Evolutionary conservation across 2,329 filamentous ascomycete species (phyloP).

Genomic region (Waltergamsia citrina): DNA sequence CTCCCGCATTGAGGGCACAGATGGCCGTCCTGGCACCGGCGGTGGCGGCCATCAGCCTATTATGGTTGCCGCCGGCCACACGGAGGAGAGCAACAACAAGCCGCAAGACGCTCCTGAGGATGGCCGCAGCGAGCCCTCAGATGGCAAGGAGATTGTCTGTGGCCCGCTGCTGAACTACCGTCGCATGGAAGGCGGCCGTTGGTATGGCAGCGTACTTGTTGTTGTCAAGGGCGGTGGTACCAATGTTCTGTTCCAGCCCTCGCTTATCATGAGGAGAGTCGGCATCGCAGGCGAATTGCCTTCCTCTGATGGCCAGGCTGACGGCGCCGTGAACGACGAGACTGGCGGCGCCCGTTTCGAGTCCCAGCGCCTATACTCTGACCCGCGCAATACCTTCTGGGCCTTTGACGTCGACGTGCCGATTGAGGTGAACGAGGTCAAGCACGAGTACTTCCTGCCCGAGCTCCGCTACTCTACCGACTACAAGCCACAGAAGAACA

Average conservation of each 20-base stretch:
- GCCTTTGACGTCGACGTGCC: slow-evolving; percentile 76
- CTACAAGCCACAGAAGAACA: slow-evolving; percentile 49
- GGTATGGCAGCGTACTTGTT: slow-evolving; percentile 80
- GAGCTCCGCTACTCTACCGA: slow-evolving; percentile 51
- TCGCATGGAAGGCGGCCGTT: slow-evolving; percentile 60
- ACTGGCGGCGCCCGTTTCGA: slow-evolving; percentile 21
- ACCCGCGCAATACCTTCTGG: slow-evolving; percentile 77
- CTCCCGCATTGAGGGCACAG: slow-evolving; percentile 32
- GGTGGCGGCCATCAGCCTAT: slow-evolving; percentile 36
- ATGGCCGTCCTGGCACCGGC: slow-evolving; percentile 15
- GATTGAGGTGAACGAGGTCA: slow-evolving; percentile 57
- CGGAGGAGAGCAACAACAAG: slow-evolving; percentile 21
- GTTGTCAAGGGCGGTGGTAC: slow-evolving; percentile 66
- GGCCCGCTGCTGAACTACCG: slow-evolving; percentile 73
- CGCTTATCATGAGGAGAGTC: slow-evolving; percentile 42
- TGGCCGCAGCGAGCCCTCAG: slow-evolving; percentile 14
- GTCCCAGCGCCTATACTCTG: slow-evolving; percentile 52
- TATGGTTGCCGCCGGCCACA: slow-evolving; percentile 27
- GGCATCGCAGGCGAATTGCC: slow-evolving; percentile 13
- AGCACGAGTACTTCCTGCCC: slow-evolving; percentile 71
- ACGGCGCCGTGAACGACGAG: slow-evolving; percentile 14
- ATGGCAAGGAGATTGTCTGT: slow-evolving; percentile 53
- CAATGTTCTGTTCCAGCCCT: slow-evolving; percentile 47
- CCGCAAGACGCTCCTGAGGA: slow-evolving; percentile 9
- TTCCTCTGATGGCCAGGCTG: slow-evolving; percentile 12